phyloP scores from a whole-genome alignment of 2,329 filamentous ascomycete genomes.

The Clonostachys solani region DNA sequence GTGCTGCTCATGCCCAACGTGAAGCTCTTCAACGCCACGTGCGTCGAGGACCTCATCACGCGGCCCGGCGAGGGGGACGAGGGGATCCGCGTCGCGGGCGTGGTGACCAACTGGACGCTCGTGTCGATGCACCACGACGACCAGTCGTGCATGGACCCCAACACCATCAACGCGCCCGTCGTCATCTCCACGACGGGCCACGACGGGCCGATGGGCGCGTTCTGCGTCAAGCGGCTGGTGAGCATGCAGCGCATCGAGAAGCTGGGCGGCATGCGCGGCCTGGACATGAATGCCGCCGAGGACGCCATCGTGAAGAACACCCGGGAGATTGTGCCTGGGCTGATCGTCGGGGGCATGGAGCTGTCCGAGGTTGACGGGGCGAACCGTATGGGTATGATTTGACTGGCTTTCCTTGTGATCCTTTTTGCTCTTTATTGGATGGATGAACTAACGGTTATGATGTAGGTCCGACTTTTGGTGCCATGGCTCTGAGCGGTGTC shows the following conservation, averaged over 20 bases:
- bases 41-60: constrained; percentile 90
- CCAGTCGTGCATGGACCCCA: constrained; percentile 94
- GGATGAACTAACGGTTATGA: not conserved
- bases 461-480: constrained; percentile 71
- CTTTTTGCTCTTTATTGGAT: constrained; percentile 41
- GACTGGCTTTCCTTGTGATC: not conserved
- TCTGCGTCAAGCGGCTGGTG: constrained; percentile 85
- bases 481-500: constrained; percentile 83
- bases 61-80: constrained; percentile 52
- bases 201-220: constrained; percentile 86
- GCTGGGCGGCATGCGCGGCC: constrained; percentile 85
- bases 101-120: constrained; percentile 95
- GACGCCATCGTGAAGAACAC: constrained; percentile 93
- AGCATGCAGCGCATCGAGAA: constrained; percentile 81
- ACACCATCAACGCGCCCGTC: constrained; percentile 90
- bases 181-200: constrained; percentile 89
- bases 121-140: constrained; percentile 85
- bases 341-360: constrained; percentile 96
- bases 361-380: constrained; percentile 85
- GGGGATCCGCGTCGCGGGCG: constrained; percentile 71
- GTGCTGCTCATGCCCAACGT: constrained; percentile 84
- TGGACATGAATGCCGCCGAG: constrained; percentile 90
- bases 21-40: constrained; percentile 94
- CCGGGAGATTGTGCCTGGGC: constrained; percentile 78
- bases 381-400: constrained; percentile 71